These are phyloP conservation scores for Candida sanyaensis DNA, from an alignment of 1,139 yeast genomes.

Conservation along the genomic window DNA sequence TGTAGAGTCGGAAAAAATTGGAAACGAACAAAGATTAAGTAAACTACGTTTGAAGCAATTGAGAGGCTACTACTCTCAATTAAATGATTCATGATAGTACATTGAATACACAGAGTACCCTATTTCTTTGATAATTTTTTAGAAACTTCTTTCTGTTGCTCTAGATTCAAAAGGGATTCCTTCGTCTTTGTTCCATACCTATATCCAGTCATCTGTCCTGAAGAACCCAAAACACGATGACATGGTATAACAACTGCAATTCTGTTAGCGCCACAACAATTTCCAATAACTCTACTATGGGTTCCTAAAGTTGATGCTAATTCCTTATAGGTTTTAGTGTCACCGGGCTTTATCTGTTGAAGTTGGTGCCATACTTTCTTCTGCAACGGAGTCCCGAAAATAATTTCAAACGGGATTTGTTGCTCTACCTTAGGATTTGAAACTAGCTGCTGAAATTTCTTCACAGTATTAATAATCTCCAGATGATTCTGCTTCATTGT, in stretches of 20 bases:
- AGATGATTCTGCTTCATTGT: conserved; percentile 8
- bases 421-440: conserved; percentile 14
- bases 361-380: conserved; percentile 23
- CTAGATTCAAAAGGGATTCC: conserved; percentile 12
- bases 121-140: conserved; percentile 7
- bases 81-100: neutral
- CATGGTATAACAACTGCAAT: conserved; percentile 28
- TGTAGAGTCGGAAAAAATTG: conserved; percentile 19
- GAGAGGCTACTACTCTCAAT: conserved; percentile 19
- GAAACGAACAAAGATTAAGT: conserved; percentile 18
- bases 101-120: neutral
- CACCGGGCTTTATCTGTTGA: conserved; percentile 16
- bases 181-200: conserved; percentile 24
- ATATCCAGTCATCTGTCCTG: conserved; percentile 23
- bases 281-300: conserved; percentile 25
- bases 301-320: conserved; percentile 19
- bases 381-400: conserved; percentile 27
- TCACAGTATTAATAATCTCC: conserved; percentile 14
- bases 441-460: conserved; percentile 14
- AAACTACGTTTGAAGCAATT: conserved; percentile 20
- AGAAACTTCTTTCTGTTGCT: conserved; percentile 2
- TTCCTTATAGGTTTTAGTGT: conserved; percentile 18
- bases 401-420: conserved; percentile 14
- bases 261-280: conserved; percentile 25
- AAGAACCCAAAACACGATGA: conserved; percentile 23